These are phyloP conservation scores for Erythrophleum fordii DNA, from an alignment of 306 rosid species.

Conservation along the genomic window DNA sequence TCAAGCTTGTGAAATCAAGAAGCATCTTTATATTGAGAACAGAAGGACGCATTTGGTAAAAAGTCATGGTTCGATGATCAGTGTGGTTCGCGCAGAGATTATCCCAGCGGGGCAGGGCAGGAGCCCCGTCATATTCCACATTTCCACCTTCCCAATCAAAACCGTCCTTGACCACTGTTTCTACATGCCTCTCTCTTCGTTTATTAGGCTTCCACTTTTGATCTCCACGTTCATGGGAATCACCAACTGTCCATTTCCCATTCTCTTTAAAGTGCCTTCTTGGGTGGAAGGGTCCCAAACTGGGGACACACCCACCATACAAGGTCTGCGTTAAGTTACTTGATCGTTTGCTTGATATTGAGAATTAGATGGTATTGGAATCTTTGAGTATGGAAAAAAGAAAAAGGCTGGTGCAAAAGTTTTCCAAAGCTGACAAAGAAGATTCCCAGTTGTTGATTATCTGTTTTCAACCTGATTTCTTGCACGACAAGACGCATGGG, in stretches of 20 bases:
- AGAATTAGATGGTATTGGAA: conserved; percentile 65
- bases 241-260: conserved; percentile 46
- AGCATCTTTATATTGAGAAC: background rate
- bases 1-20: background rate
- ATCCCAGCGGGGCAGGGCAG: conserved; percentile 15
- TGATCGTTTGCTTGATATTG: conserved; percentile 38
- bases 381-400: conserved; percentile 39
- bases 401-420: background rate
- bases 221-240: conserved; percentile 63
- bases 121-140: background rate
- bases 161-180: conserved; percentile 10
- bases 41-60: background rate
- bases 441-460: background rate
- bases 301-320: conserved; percentile 49
- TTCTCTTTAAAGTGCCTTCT: conserved; percentile 15
- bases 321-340: conserved; percentile 31
- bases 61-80: conserved; percentile 2
- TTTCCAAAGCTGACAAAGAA: background rate
- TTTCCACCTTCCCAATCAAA: conserved; percentile 24
- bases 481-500: conserved; percentile 29
- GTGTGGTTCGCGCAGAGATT: conserved; percentile 24
- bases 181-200: conserved; percentile 36
- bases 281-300: conserved; percentile 55
- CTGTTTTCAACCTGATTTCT: background rate
- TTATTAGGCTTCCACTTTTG: conserved; percentile 44